Evolutionary conservation across 495 filamentous ascomycete genomes (phyloP), one percentile per base, ranked within the genome.

Genomic region (Hypoxylon crocopeplum): DNA sequence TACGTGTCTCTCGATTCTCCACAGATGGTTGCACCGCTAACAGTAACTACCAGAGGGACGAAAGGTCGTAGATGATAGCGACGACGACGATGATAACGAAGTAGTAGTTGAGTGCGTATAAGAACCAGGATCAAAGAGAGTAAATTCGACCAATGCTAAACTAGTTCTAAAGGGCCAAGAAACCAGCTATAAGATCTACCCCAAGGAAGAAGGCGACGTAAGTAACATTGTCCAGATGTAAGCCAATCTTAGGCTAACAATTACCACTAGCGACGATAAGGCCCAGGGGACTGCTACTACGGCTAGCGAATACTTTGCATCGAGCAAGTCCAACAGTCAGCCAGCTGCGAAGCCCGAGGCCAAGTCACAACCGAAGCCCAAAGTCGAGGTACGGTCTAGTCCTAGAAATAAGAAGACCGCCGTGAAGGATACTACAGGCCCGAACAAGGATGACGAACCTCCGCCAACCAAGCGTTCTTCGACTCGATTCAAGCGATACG

Each of bases 31-130:
- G 19, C 15, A 21, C 20, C 20, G 25, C 70, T 79, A 55, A 77
- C 34, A 11, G 6, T 13, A 39, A 2, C 15, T 37, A 16, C 16
- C 53, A 89, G 86, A 83, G 50, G 82, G 77, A 40, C 82, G 88
- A 33, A 91, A 90, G 66, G 82, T 93, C 19, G 74, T 93, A 25
- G 86, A 89, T 59, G 89, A 92, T 46, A 90, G 87, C 63, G 88
- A 90, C 33, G 89, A 92, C 2, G 88, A 90, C 21, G 85, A 86
- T 2, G 88, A 89, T 21, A 84, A 86, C 1, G 78, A 78, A 21
- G 33, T 50, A 8, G 57, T 67, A 21, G 60, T 69, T 15, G 72
- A 75, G 77, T 78, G 71, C 25, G 75, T 38, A 38, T 3, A 38
- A 2, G 6, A 38, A 27, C 24, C 13, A 17, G 4, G 17, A 38